Evolutionary conservation across 148 eudicot genomes (phyloP), one percentile per base, ranked within the genome.

Genomic region (Diospyros kaki): DNA sequence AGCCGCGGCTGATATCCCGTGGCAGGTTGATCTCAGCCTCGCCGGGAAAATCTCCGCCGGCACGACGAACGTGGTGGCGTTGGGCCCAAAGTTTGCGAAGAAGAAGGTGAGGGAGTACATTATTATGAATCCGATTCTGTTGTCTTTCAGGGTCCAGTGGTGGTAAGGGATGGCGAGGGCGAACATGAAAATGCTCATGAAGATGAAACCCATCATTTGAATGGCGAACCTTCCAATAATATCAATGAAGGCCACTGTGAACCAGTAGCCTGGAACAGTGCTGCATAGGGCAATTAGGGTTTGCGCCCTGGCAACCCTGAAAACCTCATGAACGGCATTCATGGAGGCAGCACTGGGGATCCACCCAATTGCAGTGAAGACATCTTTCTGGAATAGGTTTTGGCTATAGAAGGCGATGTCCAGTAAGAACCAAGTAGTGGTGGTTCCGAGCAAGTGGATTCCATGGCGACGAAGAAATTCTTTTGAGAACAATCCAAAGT

Each of bases 41-140:
- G 98, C 96, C 0, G 98, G 98, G 74, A 93, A 93, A 56, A 93
- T 91, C 89, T 93, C 98, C 0, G 96, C 98, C 0, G 98, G 98
- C 11, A 93, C 91, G 0, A 93, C 83, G 13, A 93, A 93, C 0
- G 98, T 93, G 8, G 96, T 93, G 1, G 98, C 92, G 42, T 93
- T 93, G 0, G 98, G 98, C 9, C 94, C 98, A 58, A 93, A 93
- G 58, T 93, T 93, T 2, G 96, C 88, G 40, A 93, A 93, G 86
- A 93, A 93, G 77, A 93, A 93, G 0, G 98, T 93, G 2, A 91
- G 75, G 0, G 82, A 87, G 58, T 93, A 93, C 88, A 93, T 86
- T 39, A 89, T 54, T 5, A 93, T 82, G 68, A 93, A 93, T 15
- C 96, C 96, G 43, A 86, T 83, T 12, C 84, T 83, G 82, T 93